Conservation (phyloP, 2,329 filamentous ascomycete genomes). For the Pestalotiopsis sp. region DNA sequence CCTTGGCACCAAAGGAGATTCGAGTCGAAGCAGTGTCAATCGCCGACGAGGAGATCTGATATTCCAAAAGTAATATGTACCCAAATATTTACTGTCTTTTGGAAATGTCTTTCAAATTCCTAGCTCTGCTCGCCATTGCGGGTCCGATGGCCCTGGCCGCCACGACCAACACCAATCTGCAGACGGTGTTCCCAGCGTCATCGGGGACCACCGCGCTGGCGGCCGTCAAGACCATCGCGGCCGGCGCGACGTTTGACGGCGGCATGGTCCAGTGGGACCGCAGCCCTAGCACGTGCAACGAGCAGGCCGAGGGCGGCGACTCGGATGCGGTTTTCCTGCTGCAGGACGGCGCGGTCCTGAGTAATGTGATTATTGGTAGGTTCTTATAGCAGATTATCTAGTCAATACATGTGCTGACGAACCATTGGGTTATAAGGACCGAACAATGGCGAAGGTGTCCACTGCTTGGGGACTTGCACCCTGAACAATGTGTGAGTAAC, state of each 20-base stretch:
- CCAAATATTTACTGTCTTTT: neutral
- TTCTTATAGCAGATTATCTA: neutral
- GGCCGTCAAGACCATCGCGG: constrained; percentile 45
- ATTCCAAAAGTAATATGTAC: too few relatives aligned
- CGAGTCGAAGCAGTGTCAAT: too few relatives aligned
- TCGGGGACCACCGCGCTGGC: constrained; percentile 41
- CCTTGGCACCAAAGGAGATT: neutral
- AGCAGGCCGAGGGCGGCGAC: constrained; percentile 7
- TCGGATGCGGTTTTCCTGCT: constrained; percentile 3
- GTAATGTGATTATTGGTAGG: neutral
- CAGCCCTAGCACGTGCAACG: constrained; percentile 22
- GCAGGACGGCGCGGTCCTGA: neutral
- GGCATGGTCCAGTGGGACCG: constrained; percentile 38
- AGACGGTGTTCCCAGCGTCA: constrained; percentile 37
- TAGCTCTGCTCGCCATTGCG: neutral
- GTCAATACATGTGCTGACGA: neutral
- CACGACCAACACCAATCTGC: constrained; percentile 28
- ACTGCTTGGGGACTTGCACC: constrained; percentile 4
- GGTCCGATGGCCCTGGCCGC: neutral
- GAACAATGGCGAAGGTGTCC: neutral
- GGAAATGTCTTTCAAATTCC: neutral
- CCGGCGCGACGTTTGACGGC: constrained; percentile 47
- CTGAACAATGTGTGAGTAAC: neutral
- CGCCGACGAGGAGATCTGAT: too few relatives aligned
- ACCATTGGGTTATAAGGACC: neutral